These are phyloP conservation scores for Aspergillus sp. DNA, from an alignment of 2,329 filamentous ascomycete species.

Conservation along the genomic window DNA sequence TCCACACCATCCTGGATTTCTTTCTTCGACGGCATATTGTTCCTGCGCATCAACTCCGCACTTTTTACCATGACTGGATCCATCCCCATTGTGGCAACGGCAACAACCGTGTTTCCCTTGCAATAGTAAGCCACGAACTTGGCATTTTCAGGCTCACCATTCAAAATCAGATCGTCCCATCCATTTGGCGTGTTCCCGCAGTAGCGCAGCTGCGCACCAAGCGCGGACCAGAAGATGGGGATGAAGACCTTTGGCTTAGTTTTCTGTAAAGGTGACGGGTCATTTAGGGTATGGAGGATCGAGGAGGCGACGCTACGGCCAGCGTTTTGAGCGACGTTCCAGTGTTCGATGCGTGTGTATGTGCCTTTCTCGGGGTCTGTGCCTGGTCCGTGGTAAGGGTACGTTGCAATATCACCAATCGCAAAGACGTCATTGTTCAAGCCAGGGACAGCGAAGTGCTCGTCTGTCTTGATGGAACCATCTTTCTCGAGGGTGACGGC, in stretches of 20 bases:
- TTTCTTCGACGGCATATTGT: slow-evolving; percentile 79
- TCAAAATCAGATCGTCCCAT: slow-evolving; percentile 81
- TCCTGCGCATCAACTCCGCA: slow-evolving; percentile 79
- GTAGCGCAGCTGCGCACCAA: slow-evolving; percentile 87
- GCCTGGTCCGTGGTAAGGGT: slow-evolving; percentile 88
- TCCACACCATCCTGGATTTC: slow-evolving; percentile 62
- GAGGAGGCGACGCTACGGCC: slow-evolving; percentile 76
- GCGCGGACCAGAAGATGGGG: slow-evolving; percentile 94
- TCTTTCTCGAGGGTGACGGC: slow-evolving; percentile 73
- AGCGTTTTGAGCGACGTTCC: slow-evolving; percentile 95
- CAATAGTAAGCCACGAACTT: slow-evolving; percentile 90
- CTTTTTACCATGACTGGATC: slow-evolving; percentile 84
- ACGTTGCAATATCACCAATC: slow-evolving; percentile 91
- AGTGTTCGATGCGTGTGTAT: slow-evolving; percentile 87
- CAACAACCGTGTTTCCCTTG: slow-evolving; percentile 81
- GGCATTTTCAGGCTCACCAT: slow-evolving; percentile 71
- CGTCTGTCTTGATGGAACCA: slow-evolving; percentile 80
- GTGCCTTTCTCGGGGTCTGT: slow-evolving; percentile 60
- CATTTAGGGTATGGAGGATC: slow-evolving; percentile 62
- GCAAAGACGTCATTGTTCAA: slow-evolving; percentile 78
- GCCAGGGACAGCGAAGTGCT: slow-evolving; percentile 73
- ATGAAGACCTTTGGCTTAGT: slow-evolving; percentile 71
- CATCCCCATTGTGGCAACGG: slow-evolving; percentile 84
- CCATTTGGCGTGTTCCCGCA: slow-evolving; percentile 82
- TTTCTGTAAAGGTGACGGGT: slow-evolving; percentile 31